Evolutionary conservation across 306 rosid genomes (phyloP).

Genomic region (apple (Malus domestica)): ASM211411v1 NC_041796.1:3294001-3294500

Average conservation of each 20-base stretch:
- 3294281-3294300: constrained; percentile 78
- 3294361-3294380: constrained; percentile 74
- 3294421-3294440: constrained; percentile 76
- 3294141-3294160: constrained; percentile 58
- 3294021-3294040: constrained; percentile 46
- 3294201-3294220: constrained; percentile 67
- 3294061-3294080: constrained; percentile 34
- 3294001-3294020: constrained; percentile 43
- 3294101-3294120: constrained; percentile 64
- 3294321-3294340: constrained; percentile 90
- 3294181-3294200: constrained; percentile 80
- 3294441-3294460: constrained; percentile 81
- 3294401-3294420: constrained; percentile 29
- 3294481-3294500: constrained; percentile 85
- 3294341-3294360: constrained; percentile 65
- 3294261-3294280: constrained; percentile 89
- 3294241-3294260: constrained; percentile 84
- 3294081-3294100: constrained; percentile 66
- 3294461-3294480: constrained; percentile 75
- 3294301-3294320: constrained; percentile 62
- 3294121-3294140: constrained; percentile 48
- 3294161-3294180: constrained; percentile 83
- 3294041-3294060: constrained; percentile 48
- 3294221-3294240: constrained; percentile 69
- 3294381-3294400: constrained; percentile 8